Base-by-base conservation (phyloP, 345 rosid species). In the Kernera saxatilis region DNA sequence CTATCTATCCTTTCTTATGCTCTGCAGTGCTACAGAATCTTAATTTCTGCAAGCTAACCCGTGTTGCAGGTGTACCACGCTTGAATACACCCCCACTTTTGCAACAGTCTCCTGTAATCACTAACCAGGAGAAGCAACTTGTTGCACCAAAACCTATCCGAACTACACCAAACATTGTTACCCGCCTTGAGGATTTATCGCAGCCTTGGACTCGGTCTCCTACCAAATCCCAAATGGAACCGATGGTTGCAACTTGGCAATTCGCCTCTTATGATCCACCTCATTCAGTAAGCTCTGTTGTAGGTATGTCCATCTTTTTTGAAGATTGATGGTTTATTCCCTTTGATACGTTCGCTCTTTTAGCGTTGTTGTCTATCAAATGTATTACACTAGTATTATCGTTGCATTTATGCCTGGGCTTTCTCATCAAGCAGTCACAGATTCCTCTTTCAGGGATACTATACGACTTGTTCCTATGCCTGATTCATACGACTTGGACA, bases 151-250 rank as follows among this genome's bases (percentile, higher is more conserved):
- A 81, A 87, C 99, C 98, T 33, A 95, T 95, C 64, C 92, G 98
- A 52, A 91, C 89, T 46, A 84, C 86, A 71, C 75, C 92, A 72
- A 85, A 86, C 82, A 71, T 85, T 78, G 88, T 85, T 64, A 87
- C 82, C 52, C 83, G 67, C 70, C 89, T 95, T 58, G 99, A 95
- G 82, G 98, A 92, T 88, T 78, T 92, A 71, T 86, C 99, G 59
- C 98, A 85, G 71, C 98, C 98, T 55, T 95, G 98, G 99, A 95
- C 99, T 72, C 93, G 99, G 54, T 95, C 99, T 75, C 98, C 99
- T 9, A 95, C 99, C 55, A 95, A 95, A 82, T 86, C 96, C 43
- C 84, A 90, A 84, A 90, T 84, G 93, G 99, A 95, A 68, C 98
- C 96, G 37, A 74, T 90, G 57, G 80, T 88, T 64, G 93, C 88